phyloP scores from a whole-genome alignment of 2,329 filamentous ascomycete genomes.

The Cryphonectria parasitica region DNA sequence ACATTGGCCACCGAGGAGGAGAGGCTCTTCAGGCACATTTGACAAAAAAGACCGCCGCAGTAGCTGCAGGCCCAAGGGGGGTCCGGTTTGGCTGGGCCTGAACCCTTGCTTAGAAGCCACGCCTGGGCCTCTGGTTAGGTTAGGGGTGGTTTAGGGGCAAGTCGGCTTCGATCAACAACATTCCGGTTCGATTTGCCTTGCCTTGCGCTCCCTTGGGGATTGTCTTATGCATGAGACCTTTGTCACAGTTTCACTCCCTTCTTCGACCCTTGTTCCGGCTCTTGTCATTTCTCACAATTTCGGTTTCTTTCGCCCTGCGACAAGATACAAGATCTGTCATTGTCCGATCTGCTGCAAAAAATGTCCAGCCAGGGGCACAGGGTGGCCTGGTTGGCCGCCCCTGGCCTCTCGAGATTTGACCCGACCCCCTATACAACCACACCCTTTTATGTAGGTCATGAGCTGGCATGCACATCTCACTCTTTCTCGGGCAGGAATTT shows the following conservation, averaged over 20 bases:
- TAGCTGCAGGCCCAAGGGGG: conserved; percentile 1
- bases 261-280: neutral
- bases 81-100: neutral
- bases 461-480: neutral
- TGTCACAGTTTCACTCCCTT: conserved; percentile 1
- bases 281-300: conserved; percentile 17
- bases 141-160: no score
- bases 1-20: conserved; percentile 43
- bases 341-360: conserved; percentile 27
- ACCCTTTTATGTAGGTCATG: neutral
- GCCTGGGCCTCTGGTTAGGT: neutral
- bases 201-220: neutral
- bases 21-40: conserved; percentile 49
- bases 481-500: neutral
- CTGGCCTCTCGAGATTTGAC: neutral
- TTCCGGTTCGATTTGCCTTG: neutral
- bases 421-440: neutral
- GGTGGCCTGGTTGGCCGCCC: neutral
- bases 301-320: neutral
- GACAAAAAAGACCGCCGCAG: neutral
- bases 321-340: conserved; percentile 22
- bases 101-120: neutral
- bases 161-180: conserved; percentile 4
- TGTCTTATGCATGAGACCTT: neutral
- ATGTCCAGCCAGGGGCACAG: conserved; percentile 10